Percentiles rank a stretch among this genome's conserved stretches.
Conservation (phyloP, 2,329 filamentous ascomycete species). For the Xylaria sp. region DNA sequence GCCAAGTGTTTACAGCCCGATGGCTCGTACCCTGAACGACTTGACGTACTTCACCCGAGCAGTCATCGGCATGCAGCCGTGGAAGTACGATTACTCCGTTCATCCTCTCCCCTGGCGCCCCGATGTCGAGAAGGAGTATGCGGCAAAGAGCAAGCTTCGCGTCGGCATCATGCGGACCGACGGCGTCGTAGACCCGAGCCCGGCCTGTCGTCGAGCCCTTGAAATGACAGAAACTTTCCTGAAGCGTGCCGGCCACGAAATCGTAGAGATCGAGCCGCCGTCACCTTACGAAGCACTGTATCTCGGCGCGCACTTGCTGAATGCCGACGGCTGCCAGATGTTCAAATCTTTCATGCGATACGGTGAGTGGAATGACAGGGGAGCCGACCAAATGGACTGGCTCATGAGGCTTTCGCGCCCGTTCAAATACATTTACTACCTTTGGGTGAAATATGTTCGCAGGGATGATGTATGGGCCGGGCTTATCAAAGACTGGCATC, state of each 20-base stretch:
- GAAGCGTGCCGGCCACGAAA: conserved; percentile 73
- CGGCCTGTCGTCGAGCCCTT: conserved; percentile 80
- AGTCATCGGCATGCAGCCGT: conserved; percentile 81
- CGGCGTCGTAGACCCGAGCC: conserved; percentile 82
- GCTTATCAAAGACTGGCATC: conserved; percentile 73
- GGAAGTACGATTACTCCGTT: conserved; percentile 85
- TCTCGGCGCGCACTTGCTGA: conserved; percentile 80
- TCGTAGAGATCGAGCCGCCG: conserved; percentile 68
- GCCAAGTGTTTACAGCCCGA: conserved; percentile 86
- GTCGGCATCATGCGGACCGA: conserved; percentile 82
- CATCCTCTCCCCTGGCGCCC: conserved; percentile 83
- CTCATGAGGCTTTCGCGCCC: conserved; percentile 76
- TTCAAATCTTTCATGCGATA: conserved; percentile 77
- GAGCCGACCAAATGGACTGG: conserved; percentile 74
- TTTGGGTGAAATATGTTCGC: conserved; percentile 85
- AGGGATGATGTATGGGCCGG: conserved; percentile 79
- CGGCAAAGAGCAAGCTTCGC: conserved; percentile 66
- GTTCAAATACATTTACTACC: conserved; percentile 83
- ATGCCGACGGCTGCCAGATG: conserved; percentile 81
- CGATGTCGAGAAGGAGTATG: conserved; percentile 63
- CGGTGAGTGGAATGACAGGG: conserved; percentile 80
- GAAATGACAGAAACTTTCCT: conserved; percentile 74
- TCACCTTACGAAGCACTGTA: conserved; percentile 75
- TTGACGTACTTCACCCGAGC: conserved; percentile 82
- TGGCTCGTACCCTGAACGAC: conserved; percentile 85